Evolutionary conservation across 179 eudicot species (phyloP), one percentile per base, ranked within the genome.

Genomic region (Spergularia azorica): DNA sequence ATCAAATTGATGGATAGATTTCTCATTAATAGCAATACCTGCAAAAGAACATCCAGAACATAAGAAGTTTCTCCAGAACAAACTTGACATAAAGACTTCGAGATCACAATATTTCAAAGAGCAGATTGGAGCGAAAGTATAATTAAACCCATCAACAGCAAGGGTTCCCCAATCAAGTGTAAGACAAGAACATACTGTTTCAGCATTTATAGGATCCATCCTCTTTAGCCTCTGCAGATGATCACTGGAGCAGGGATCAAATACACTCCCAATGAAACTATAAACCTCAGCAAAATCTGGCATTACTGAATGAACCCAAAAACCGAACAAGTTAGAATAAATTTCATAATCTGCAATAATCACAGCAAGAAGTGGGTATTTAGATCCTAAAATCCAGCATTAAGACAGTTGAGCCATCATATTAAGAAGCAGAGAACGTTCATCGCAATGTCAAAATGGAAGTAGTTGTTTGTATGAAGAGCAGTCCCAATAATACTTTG

Each of bases 161-260:
- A 26, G 32, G 32, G 32, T 4, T 9, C 63, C 21, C 5, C 9
- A 38, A 2, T 26, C 32, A 26, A 38, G 68, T 13, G 36, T 16
- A 64, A 17, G 48, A 38, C 32, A 64, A n/a, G 14, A 46, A 10
- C n/a, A 20, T 46, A 62, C 67, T 46, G 98, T 92, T 84, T 95
- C 98, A 72, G 92, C 90, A 83, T 95, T 96, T 80, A 95, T 95
- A 36, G 96, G 93, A 71, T 92, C 98, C 98, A 95, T 95, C 85
- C 79, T 89, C 84, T 88, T 91, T 54, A 95, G 86, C 55, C 84
- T 89, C 72, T 84, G 91, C 82, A 93, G 73, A 71, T 95, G 98
- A 74, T 88, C 89, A 17, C 78, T 73, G 17, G 85, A 77, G 74
- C 83, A 86, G 61, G 98, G 98, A 77, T 95, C 98, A 84, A 95